These are phyloP conservation scores for Nannochloris sp. DNA, from an alignment of 139 green algal genomes.

Conservation along the genomic window DNA sequence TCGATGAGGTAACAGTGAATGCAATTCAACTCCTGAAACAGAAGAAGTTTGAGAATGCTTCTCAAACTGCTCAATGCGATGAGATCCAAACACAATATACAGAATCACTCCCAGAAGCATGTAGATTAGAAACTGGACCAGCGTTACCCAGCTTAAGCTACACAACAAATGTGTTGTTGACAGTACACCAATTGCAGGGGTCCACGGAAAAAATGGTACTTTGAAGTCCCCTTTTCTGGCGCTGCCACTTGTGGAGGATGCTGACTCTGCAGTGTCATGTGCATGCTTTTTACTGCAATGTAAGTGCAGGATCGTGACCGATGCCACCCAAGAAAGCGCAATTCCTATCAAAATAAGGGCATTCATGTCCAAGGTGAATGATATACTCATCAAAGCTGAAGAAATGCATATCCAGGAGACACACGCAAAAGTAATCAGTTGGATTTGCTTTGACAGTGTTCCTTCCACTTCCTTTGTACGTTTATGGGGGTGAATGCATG, in stretches of 20 bases:
- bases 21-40: too few species aligned
- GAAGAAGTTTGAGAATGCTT: too few species aligned
- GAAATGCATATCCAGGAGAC: neutral
- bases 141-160: slow-evolving; percentile 62
- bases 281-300: too few species aligned
- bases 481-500: neutral
- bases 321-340: slow-evolving; percentile 16
- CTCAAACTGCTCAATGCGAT: slow-evolving; percentile 14
- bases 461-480: neutral
- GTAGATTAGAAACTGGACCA: slow-evolving; percentile 69
- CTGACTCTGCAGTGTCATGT: too few species aligned
- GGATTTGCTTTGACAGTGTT: neutral
- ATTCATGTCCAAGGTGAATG: slow-evolving; percentile 14
- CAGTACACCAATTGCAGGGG: slow-evolving; percentile 55
- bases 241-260: slow-evolving; percentile 6
- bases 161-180: slow-evolving; percentile 62
- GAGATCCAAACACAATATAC: slow-evolving; percentile 27
- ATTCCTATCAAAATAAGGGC: slow-evolving; percentile 3
- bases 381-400: slow-evolving; percentile 8
- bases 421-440: neutral
- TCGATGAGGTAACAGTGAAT: neutral
- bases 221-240: slow-evolving; percentile 39
- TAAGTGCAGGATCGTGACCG: slow-evolving; percentile 14
- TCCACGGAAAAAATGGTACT: slow-evolving; percentile 50
- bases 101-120: slow-evolving; percentile 24